Evolutionary conservation across 495 filamentous ascomycete genomes (phyloP), one percentile per base, ranked within the genome.

Genomic region (Penicillium bialowiezense): DNA sequence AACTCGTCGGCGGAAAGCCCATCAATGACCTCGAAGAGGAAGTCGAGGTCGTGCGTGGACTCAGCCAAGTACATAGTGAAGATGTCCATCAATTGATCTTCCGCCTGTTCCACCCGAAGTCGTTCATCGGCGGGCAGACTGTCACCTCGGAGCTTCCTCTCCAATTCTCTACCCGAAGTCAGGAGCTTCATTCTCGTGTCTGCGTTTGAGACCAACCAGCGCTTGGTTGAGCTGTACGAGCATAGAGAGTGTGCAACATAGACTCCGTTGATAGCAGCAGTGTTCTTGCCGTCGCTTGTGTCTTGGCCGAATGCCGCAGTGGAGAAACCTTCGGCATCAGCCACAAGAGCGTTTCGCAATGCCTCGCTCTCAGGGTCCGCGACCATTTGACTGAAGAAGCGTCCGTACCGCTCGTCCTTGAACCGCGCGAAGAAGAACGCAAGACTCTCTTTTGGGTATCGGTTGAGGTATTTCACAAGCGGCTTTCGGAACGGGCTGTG

Each of bases 381-480:
- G 20, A 97, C 75, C n/a, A 96, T 81, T 60, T 99, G 95, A 7
- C 89, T 88, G 44, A 97, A 86, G 67, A 99, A 91, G n/a, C 95
- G 85, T 12, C 95, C 93, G 57, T 93, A 93, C 37, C 83, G 84
- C 59, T 88, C 76, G 47, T 97, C 88, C 45, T 85, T 82, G 47
- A 97, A 72, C 55, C 83, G 86, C 34, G 81, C 77, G 5, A 81
- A 68, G 56, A 96, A 86, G 63, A 91, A 88, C 2, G 78, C 68
- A 83, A 90, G 90, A 14, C 89, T 85, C 52, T 97, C 92, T 35
- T 86, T 83, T 0, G 93, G 89, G 60, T 96, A 99, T 15, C 87
- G 80, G 65, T 95, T 96, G 40, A 99, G 77, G 64, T 95, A 97
- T 59, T 90, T 91, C 59, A 96, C 85, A n/a, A 99, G 77, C 5